Evolutionary conservation across 345 rosid species (phyloP), one percentile per base, ranked within the genome.

Genomic region (Eucalyptus cloeziana): DNA sequence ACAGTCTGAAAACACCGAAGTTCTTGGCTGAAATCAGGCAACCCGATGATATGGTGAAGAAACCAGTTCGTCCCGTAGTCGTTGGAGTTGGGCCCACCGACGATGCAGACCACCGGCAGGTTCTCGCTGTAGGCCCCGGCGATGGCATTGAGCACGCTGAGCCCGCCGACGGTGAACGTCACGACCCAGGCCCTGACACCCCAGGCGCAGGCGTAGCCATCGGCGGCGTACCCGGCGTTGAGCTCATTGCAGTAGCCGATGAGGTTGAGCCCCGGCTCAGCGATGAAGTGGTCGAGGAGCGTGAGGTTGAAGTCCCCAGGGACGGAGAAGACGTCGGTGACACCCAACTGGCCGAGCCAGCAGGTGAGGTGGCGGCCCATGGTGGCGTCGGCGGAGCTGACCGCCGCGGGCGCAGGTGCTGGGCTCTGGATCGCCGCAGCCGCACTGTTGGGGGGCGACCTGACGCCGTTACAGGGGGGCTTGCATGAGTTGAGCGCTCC

Each of bases 211-310:
- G 98, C 96, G 88, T 94, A 96, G 3, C 98, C 98, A 33, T 96
- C 95, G 10, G 97, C 94, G 7, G 98, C 96, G 81, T 96, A 96
- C 25, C 97, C 97, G 13, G 96, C 96, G 86, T 95, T 95, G 62
- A 96, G 96, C 93, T 96, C 95, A 91, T 96, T 95, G 87, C 96
- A 96, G 94, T 95, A 94, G n/a, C 98, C 96, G 76, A 96, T 47
- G 86, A 90, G 45, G 86, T 90, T 95, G 79, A 96, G 96, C 67
- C 89, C 96, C 0, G 96, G 96, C 94, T 95, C 95, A 17, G 97
- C 96, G n/a, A 95, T 92, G 89, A 96, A 88, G 89, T 94, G 95
- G 86, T 96, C 95, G 51, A 96, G 98, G n/a, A 96, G 94, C 7
- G 95, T 93, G 90, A 95, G 94, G 91, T 96, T 95, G 88, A 96